These are phyloP conservation scores for Tricladium varicosporioides DNA, from an alignment of 2,329 filamentous ascomycete genomes.

Conservation along the genomic window DNA sequence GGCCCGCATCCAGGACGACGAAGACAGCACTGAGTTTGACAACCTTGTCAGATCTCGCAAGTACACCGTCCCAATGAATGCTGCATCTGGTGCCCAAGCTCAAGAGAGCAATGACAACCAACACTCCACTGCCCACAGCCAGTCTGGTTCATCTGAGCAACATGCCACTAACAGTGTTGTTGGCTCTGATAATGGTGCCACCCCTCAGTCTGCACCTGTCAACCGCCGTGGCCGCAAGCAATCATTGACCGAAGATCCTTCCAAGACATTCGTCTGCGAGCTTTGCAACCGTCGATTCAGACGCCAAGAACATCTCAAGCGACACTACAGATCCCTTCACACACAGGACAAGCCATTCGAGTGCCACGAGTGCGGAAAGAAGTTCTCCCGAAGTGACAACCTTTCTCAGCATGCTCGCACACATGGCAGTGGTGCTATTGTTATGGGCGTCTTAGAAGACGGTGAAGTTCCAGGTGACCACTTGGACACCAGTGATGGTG, in stretches of 20 bases:
- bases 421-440: conserved; percentile 83
- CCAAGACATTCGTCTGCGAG: conserved; percentile 97
- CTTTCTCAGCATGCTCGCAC: conserved; percentile 93
- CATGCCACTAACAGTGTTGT: conserved; percentile 41
- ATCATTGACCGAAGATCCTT: conserved; percentile 94
- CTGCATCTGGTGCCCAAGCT: conserved; percentile 27
- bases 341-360: conserved; percentile 98
- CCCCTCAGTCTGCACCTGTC: conserved; percentile 52
- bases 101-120: conserved; percentile 29
- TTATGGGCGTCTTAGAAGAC: conserved; percentile 83
- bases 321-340: conserved; percentile 96
- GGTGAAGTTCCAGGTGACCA: conserved; percentile 53
- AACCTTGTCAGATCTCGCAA: conserved; percentile 35
- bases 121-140: conserved; percentile 38
- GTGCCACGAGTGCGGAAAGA: conserved; percentile 97
- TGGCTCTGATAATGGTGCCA: conserved; percentile 35
- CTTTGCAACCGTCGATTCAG: conserved; percentile 97
- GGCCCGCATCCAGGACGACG: conserved; percentile 30
- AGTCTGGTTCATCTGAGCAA: conserved; percentile 40
- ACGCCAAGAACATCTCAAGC: conserved; percentile 96
- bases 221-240: conserved; percentile 97
- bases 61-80: conserved; percentile 35
- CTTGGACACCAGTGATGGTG: conserved; percentile 43
- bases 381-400: conserved; percentile 98
- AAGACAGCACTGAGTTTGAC: conserved; percentile 36